Percentiles rank a stretch among this genome's conserved stretches.
Conservation (phyloP, 176 grass and related monocot genomes). For the Paspalum notatum region DNA sequence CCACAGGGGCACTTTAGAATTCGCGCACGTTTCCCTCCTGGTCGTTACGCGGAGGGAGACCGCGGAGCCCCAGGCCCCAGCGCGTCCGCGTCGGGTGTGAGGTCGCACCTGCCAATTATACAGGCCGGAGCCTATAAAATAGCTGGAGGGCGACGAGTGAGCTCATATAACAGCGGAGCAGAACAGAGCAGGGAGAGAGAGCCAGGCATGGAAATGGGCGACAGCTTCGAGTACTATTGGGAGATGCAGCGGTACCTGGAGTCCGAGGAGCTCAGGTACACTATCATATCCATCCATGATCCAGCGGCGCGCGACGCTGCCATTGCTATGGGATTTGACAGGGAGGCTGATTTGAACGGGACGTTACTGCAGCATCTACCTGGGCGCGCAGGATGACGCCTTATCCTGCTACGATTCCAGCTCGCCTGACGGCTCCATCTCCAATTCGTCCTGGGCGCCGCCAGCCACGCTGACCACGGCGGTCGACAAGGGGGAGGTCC, state of each 20-base stretch:
- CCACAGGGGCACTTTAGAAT: not conserved
- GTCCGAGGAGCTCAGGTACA: slow-evolving; percentile 71
- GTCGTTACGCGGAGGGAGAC: slow-evolving; percentile 57
- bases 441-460: slow-evolving; percentile 21
- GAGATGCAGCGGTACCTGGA: slow-evolving; percentile 70
- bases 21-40: slow-evolving; percentile 47
- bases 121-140: slow-evolving; percentile 36
- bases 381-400: slow-evolving; percentile 47
- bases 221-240: slow-evolving; percentile 75
- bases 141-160: not conserved
- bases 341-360: not conserved
- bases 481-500: not conserved
- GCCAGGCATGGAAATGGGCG: slow-evolving; percentile 53
- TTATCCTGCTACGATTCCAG: slow-evolving; percentile 65
- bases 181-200: not conserved
- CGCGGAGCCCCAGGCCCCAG: not conserved
- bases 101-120: not conserved
- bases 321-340: not conserved
- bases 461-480: not conserved
- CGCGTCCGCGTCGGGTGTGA: not conserved
- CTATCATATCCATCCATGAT: too few relatives aligned
- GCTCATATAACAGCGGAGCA: not conserved
- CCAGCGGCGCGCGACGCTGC: not conserved
- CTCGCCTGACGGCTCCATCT: slow-evolving; percentile 62
- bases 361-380: slow-evolving; percentile 49